Evolutionary conservation across 768 basidiomycete genomes (phyloP).

Genomic region (Candolleomyces aberdarensis): DNA sequence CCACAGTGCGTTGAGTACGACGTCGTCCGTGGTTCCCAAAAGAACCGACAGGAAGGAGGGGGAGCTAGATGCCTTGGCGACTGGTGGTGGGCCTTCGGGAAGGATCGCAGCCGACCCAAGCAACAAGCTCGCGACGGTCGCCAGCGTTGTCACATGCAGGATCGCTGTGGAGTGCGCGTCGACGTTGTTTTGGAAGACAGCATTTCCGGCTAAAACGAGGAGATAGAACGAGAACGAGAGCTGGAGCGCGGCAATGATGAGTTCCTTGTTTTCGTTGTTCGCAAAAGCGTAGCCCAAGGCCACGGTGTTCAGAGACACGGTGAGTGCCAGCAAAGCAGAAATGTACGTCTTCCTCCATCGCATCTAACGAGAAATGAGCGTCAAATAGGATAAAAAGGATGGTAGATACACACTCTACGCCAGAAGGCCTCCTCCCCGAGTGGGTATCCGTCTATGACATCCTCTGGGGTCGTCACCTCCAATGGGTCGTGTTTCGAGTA

Average conservation of each 20-base stretch:
- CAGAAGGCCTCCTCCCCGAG: slow-evolving; percentile 30
- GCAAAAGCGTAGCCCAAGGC: slow-evolving; percentile 54
- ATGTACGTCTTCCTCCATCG: slow-evolving; percentile 55
- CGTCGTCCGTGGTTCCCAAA: slow-evolving; percentile 13
- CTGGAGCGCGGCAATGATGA: slow-evolving; percentile 42
- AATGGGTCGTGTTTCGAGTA: slow-evolving; percentile 29
- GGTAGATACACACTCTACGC: slow-evolving; percentile 27
- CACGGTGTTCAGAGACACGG: slow-evolving; percentile 50
- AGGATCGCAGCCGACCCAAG: slow-evolving; percentile 52
- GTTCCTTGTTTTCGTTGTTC: slow-evolving; percentile 23
- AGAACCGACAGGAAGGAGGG: not conserved
- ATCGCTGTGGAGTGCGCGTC: slow-evolving; percentile 47
- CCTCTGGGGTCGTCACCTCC: slow-evolving; percentile 65
- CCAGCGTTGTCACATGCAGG: slow-evolving; percentile 59
- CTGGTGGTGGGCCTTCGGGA: slow-evolving; percentile 34
- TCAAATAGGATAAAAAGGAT: not conserved
- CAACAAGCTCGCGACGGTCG: slow-evolving; percentile 43
- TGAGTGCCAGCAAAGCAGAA: slow-evolving; percentile 39
- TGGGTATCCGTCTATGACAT: slow-evolving; percentile 36
- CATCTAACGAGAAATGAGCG: slow-evolving; percentile 38
- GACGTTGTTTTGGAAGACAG: slow-evolving; percentile 44
- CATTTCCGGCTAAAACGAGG: slow-evolving; percentile 46
- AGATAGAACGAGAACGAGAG: slow-evolving; percentile 58
- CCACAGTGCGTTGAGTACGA: slow-evolving; percentile 40
- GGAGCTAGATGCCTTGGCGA: too few relatives aligned